Evolutionary conservation across 2,329 filamentous ascomycete species (phyloP), one percentile per base, ranked within the genome.

Genomic region (Stagonosporopsis chrysanthemi): DNA sequence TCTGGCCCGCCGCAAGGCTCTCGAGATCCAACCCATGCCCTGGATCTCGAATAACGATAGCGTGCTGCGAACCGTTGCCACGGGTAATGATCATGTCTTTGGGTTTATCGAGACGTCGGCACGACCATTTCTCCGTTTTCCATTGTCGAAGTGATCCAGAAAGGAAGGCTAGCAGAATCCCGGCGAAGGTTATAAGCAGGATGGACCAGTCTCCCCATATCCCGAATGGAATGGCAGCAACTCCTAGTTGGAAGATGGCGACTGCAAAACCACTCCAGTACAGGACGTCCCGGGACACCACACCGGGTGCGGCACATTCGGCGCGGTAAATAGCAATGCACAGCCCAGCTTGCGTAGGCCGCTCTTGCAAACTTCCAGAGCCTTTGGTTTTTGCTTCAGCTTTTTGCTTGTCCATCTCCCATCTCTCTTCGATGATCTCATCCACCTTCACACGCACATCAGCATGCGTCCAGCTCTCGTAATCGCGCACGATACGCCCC

Each of bases 41-140:
- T 31, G 52, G 17, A 17, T 55, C 49, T 19, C 40, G 22, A 35
- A 66, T 50, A 23, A 66, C 49, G 8, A 66, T 60, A 24, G 55
- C 58, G 44, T 66, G 59, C 42, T 61, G 62, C 19, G 54, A 43
- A 14, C 62, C 63, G 39, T 66, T 66, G 17, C 63, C 63, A 15
- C 57, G 43, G 19, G 63, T 66, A 28, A 66, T 39, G 33, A 60
- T 52, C 19, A 48, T 45, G 15, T 42, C 61, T 31, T 31, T 31
- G 28, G 28, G 28, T 31, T 31, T 31, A 8, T 31, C 12, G 12
- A 31, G 28, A 26, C 53, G 58, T 8, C 55, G 47, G 26, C 60
- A 59, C 6, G 60, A 53, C 59, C 59, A 63, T 47, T 64, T 66
- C 40, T 64, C 63, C 17, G 35, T 36, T 22, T 22, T 4, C 64